Percentiles rank a stretch among this genome's conserved stretches.
These are phyloP conservation scores for Mucor sp. DNA, from an alignment of 371 early-diverging fungal species.

Conservation along the genomic window DNA sequence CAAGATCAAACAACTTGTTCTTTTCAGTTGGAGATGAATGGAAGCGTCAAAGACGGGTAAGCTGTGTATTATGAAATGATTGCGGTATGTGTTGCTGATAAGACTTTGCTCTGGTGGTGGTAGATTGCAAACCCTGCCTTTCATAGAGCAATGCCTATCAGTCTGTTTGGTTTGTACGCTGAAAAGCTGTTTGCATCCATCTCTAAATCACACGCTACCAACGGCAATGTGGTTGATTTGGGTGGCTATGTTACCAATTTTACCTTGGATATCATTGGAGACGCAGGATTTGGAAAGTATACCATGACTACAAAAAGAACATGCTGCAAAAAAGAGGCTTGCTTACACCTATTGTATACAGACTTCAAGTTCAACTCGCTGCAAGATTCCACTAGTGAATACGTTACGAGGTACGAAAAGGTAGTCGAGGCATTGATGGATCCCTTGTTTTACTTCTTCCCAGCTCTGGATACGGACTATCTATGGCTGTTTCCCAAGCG, in stretches of 20 bases:
- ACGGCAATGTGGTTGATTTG: neutral
- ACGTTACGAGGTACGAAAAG: neutral
- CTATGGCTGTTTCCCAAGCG: conserved; percentile 14
- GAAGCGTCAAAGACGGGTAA: conserved; percentile 35
- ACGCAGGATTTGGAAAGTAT: conserved; percentile 24
- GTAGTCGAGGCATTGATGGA: conserved; percentile 5
- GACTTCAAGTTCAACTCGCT: conserved; percentile 32
- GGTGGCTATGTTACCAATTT: conserved; percentile 14
- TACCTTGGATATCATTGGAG: conserved; percentile 34
- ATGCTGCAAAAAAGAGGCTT: neutral
- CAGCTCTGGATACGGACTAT: conserved; percentile 38
- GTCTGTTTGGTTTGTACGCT: conserved; percentile 28
- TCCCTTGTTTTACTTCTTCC: conserved; percentile 42
- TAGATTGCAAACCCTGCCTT: conserved; percentile 44
- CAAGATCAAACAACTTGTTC: conserved; percentile 31
- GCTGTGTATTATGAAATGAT: too few species aligned
- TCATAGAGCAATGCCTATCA: conserved; percentile 34
- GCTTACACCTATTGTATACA: conserved; percentile 2
- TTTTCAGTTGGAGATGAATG: conserved; percentile 27
- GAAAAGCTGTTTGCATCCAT: conserved; percentile 24
- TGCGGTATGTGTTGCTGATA: too few species aligned
- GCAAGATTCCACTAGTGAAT: conserved; percentile 30
- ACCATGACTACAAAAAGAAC: conserved; percentile 3
- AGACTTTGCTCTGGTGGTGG: too few species aligned
- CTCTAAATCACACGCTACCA: neutral